Evolutionary conservation across 2,329 filamentous ascomycete genomes (phyloP).

Genomic region (Passalora sequoiae): DNA sequence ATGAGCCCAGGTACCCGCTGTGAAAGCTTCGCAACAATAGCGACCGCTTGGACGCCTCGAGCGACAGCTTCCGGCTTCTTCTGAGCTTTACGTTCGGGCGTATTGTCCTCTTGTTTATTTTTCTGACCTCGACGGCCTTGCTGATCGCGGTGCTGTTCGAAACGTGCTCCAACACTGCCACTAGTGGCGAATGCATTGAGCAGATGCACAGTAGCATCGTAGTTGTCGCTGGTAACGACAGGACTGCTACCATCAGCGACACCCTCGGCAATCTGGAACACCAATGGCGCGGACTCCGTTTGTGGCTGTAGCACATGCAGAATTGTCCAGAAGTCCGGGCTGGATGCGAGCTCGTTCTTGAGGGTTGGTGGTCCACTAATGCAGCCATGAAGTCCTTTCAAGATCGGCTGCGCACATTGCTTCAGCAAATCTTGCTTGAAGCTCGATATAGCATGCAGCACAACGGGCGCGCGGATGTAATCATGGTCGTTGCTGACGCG

Average conservation of each 20-base stretch:
- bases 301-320: constrained; percentile 62
- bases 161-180: constrained; percentile 64
- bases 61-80: constrained; percentile 68
- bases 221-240: constrained; percentile 90
- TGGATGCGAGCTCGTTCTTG: constrained; percentile 88
- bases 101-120: constrained; percentile 20
- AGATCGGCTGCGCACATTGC: constrained; percentile 67
- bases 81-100: constrained; percentile 22
- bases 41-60: constrained; percentile 74
- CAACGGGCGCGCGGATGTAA: constrained; percentile 84
- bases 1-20: constrained; percentile 78
- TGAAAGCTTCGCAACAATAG: constrained; percentile 76
- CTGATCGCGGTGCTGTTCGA: constrained; percentile 52
- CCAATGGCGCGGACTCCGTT: constrained; percentile 65
- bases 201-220: constrained; percentile 77
- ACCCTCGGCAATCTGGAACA: constrained; percentile 81
- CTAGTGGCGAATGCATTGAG: constrained; percentile 86
- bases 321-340: constrained; percentile 94
- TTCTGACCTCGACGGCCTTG: constrained; percentile 19
- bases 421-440: constrained; percentile 73
- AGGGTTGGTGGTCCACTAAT: constrained; percentile 70
- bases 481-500: constrained; percentile 84
- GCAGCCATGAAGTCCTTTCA: constrained; percentile 74
- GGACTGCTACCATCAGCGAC: constrained; percentile 63
- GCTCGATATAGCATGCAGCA: constrained; percentile 85